A percentile compares a stretch with the other conserved stretches of the same genome.
These are phyloP conservation scores for Kazachstania martiniae DNA, from an alignment of 805 yeast genomes.

Conservation along the genomic window DNA sequence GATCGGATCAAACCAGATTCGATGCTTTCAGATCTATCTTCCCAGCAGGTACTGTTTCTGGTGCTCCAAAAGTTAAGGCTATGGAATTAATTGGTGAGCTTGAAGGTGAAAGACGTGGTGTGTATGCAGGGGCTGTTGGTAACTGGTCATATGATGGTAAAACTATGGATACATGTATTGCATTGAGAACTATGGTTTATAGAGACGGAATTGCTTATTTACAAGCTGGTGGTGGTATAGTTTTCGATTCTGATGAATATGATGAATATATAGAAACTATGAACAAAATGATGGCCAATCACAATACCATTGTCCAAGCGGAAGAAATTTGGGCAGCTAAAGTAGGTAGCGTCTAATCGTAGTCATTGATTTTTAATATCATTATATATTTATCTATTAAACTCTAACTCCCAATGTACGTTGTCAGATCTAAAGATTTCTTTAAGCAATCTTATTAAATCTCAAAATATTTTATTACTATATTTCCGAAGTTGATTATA, in stretches of 20 bases:
- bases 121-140: conserved; percentile 98
- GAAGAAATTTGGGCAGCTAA: conserved; percentile 62
- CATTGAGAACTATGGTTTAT: conserved; percentile 91
- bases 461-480: no score
- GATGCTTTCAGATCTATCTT: conserved; percentile 96
- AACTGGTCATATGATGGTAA: conserved; percentile 95
- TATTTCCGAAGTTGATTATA: no score
- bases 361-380: no score
- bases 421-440: no score
- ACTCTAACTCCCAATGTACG: no score
- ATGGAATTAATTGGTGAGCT: conserved; percentile 89
- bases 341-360: conserved; percentile 19
- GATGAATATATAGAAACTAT: conserved; percentile 94
- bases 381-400: no score
- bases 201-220: conserved; percentile 84
- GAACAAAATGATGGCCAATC: conserved; percentile 94
- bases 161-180: conserved; percentile 96
- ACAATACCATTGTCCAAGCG: conserved; percentile 83
- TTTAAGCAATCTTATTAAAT: no score
- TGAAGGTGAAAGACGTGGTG: conserved; percentile 88
- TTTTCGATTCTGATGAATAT: conserved; percentile 84
- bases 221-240: conserved; percentile 99
- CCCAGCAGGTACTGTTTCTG: conserved; percentile 98
- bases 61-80: conserved; percentile 96
- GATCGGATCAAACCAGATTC: conserved; percentile 77